Conservation (phyloP, 192 early-diverging fungal genomes). For the Geranomyces michiganensis region DNA sequence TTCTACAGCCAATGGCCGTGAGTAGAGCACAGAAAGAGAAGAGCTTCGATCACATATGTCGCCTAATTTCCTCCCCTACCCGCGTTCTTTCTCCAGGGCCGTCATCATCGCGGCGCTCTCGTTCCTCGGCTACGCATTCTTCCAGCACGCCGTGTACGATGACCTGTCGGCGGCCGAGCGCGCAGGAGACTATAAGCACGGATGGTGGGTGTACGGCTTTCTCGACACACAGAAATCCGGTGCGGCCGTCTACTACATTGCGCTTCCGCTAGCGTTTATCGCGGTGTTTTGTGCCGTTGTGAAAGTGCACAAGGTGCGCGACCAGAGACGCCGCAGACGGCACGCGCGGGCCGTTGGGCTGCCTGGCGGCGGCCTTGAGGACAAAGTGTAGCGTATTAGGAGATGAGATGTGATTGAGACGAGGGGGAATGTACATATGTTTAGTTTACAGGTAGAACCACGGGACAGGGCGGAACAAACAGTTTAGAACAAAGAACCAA, state of each 20-base stretch:
- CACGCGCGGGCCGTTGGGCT: no score
- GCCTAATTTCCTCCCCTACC: no score
- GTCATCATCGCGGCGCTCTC: conserved; percentile 21
- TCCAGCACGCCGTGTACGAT: conserved; percentile 31
- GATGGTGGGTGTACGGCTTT: conserved; percentile 45
- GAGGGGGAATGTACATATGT: no score
- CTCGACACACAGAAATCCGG: conserved; percentile 33
- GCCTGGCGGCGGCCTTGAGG: no score
- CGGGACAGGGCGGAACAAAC: no score
- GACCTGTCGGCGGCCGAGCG: neutral
- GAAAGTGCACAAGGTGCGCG: conserved; percentile 18
- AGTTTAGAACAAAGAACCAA: no score
- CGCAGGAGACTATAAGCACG: conserved; percentile 10
- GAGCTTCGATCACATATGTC: no score
- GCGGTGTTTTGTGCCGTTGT: conserved; percentile 25
- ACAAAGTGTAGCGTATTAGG: no score
- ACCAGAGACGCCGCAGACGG: no score
- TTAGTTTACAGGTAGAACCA: no score
- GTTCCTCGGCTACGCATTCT: conserved; percentile 33
- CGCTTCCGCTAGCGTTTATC: conserved; percentile 21
- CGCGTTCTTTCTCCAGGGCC: neutral
- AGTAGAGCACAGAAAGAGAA: no score
- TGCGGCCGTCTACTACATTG: conserved; percentile 35
- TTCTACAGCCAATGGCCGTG: conserved; percentile 30
- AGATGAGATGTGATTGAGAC: no score